Evolutionary conservation across 257 asterid genomes (phyloP), one percentile per base, ranked within the genome.

Genomic region (Fraxinus pennsylvanica): DNA sequence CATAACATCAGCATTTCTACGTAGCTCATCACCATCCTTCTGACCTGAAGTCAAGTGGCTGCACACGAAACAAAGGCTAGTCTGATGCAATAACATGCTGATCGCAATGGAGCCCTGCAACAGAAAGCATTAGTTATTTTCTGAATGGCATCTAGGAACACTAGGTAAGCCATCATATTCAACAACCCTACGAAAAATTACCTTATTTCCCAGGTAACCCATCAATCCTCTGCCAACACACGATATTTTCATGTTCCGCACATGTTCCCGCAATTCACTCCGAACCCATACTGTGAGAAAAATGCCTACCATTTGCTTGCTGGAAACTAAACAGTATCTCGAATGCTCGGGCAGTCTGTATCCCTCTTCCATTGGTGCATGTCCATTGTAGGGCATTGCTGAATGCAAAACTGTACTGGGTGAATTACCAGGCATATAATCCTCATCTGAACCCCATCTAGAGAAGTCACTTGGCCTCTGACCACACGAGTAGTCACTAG

Each of bases 191-290:
- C 1, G 61, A 66, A 71, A 0, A 12, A 27, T 41, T 90, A 96
- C 99, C 99, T 96, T 96, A 80, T 96, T 96, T 25, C 99, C 98
- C 10, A 96, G 98, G 82, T 96, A 96, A 13, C 99, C 99, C 99
- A 93, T 93, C 83, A 96, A 79, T 81, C 99, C 99, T 85, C 98
- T 84, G 29, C 99, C 99, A 59, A 96, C 92, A 74, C 97, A 92
- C 17, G 99, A 93, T 74, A 96, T 91, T 90, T 96, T 96, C 79
- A 96, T 84, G 85, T 96, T 94, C 76, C 84, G 86, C 13, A 91
- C 97, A 36, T 89, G 95, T 84, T 96, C 99, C 19, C 91, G 89
- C 78, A 96, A 79, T 82, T 96, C 99, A 67, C 92, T 88, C 30
- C 97, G 93, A 35, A 96, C 98, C 99, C 99, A 96, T 68, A 96